Evolutionary conservation across 2,329 filamentous ascomycete genomes (phyloP).

Genomic region (Diaporthe caulivora): DNA sequence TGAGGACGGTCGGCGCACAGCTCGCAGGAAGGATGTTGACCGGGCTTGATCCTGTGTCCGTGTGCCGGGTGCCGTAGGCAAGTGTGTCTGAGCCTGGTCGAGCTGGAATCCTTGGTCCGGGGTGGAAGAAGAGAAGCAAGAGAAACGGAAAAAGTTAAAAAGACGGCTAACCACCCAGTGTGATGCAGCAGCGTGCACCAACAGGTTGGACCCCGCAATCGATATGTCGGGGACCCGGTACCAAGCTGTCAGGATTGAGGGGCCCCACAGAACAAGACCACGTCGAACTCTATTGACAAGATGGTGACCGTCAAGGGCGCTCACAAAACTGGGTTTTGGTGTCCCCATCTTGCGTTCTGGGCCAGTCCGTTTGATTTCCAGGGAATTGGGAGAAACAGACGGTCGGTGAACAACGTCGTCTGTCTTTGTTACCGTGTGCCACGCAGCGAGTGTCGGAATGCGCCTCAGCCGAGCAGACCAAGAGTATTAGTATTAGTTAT

Average conservation of each 20-base stretch:
- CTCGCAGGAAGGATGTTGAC: neutral
- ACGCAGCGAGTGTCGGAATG: neutral
- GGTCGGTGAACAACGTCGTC: neutral
- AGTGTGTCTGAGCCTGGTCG: neutral
- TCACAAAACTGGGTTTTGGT: neutral
- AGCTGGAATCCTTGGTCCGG: constrained; percentile 14
- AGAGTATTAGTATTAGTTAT: no score
- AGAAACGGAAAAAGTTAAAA: neutral
- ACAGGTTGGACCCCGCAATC: constrained; percentile 15
- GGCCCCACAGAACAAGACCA: constrained; percentile 28
- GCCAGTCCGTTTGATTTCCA: neutral
- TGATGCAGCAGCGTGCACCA: neutral
- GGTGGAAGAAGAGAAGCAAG: neutral
- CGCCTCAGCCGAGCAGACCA: constrained; percentile 20
- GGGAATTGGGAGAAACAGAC: neutral
- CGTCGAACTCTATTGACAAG: constrained; percentile 22
- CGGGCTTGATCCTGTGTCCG: neutral
- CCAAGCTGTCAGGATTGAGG: constrained; percentile 15
- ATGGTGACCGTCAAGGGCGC: neutral
- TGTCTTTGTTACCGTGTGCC: neutral
- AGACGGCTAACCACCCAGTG: constrained; percentile 15
- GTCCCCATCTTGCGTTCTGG: neutral
- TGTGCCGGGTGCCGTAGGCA: constrained; percentile 8
- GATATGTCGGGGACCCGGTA: constrained; percentile 10
- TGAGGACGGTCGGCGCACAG: neutral